Conservation (phyloP, 2,329 filamentous ascomycete genomes). For the Endocalyx cinctus region DNA sequence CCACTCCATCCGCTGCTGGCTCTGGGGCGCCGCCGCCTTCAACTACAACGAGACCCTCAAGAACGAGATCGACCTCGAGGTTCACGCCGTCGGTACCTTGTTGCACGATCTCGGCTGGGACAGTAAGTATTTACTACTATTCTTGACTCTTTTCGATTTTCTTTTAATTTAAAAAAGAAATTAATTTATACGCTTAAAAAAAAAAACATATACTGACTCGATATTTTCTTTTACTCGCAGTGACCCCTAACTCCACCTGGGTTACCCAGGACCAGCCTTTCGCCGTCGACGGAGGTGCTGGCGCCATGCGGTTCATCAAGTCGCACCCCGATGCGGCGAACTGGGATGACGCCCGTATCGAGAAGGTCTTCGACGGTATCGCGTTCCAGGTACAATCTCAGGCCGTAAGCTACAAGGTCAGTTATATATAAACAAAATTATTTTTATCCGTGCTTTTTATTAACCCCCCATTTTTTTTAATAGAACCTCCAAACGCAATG, state of each 20-base stretch:
- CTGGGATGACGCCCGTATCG: conserved; percentile 8
- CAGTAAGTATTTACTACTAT: conserved; percentile 7
- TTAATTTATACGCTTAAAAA: too few relatives aligned
- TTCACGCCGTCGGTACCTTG: conserved; percentile 11
- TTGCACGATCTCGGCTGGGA: conserved; percentile 14
- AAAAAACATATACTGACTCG: conserved; percentile 2
- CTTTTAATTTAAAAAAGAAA: too few relatives aligned
- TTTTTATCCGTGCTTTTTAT: too few relatives aligned
- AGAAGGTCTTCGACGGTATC: conserved; percentile 11
- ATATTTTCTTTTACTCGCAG: conserved; percentile 4
- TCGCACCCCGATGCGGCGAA: conserved; percentile 5
- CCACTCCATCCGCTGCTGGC: conserved; percentile 13
- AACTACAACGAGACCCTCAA: conserved; percentile 15
- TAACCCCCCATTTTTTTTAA: too few relatives aligned
- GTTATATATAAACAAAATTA: too few relatives aligned
- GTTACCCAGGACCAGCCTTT: conserved; percentile 9
- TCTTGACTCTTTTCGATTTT: background rate
- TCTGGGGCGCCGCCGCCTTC: conserved; percentile 12
- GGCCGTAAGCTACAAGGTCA: conserved; percentile 12
- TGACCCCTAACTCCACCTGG: conserved; percentile 12
- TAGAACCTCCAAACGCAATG: conserved; percentile 12
- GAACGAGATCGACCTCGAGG: conserved; percentile 12
- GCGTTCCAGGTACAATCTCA: conserved; percentile 8
- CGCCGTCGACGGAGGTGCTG: conserved; percentile 10
- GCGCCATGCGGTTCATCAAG: conserved; percentile 10